Conservation (phyloP, 768 basidiomycete genomes). For the Boletellus emodensis region DNA sequence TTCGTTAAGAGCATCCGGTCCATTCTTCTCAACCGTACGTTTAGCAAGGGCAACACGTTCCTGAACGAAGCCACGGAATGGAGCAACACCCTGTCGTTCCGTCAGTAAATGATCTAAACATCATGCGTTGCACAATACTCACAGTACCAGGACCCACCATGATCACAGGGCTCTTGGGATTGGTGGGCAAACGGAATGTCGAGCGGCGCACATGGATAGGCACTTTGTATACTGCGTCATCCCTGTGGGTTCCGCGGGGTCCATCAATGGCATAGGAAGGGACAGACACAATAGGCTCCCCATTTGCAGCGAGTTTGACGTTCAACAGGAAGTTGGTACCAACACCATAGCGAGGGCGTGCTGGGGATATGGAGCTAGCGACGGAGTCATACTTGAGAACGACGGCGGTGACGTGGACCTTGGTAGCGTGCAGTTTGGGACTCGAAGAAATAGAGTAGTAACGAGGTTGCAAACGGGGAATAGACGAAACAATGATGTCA, state of each 20-base stretch:
- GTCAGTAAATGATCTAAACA: conserved; percentile 3
- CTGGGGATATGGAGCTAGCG: conserved; percentile 44
- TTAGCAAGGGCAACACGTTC: conserved; percentile 95
- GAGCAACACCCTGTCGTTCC: conserved; percentile 81
- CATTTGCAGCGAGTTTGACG: conserved; percentile 72
- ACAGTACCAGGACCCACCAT: conserved; percentile 99
- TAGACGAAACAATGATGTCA: conserved; percentile 91
- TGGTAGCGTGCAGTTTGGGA: conserved; percentile 83
- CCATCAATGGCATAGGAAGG: conserved; percentile 88
- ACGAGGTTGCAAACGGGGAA: conserved; percentile 92
- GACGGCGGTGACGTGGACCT: conserved; percentile 93
- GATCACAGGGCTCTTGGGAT: conserved; percentile 96
- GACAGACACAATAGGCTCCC: conserved; percentile 47
- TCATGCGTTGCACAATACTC: conserved; percentile 32
- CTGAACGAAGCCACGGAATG: conserved; percentile 98
- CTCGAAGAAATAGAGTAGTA: conserved; percentile 99
- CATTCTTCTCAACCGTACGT: conserved; percentile 93
- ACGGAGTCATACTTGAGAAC: conserved; percentile 88
- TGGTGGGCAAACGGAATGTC: conserved; percentile 95
- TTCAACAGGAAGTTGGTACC: conserved; percentile 95
- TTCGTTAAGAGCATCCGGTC: conserved; percentile 85
- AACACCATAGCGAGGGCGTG: conserved; percentile 80
- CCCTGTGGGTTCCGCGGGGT: conserved; percentile 80
- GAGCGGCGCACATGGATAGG: conserved; percentile 95
- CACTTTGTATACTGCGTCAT: conserved; percentile 68